These are phyloP conservation scores for Fraxinus ornus DNA, from an alignment of 305 asterid species.

Conservation along the genomic window DNA sequence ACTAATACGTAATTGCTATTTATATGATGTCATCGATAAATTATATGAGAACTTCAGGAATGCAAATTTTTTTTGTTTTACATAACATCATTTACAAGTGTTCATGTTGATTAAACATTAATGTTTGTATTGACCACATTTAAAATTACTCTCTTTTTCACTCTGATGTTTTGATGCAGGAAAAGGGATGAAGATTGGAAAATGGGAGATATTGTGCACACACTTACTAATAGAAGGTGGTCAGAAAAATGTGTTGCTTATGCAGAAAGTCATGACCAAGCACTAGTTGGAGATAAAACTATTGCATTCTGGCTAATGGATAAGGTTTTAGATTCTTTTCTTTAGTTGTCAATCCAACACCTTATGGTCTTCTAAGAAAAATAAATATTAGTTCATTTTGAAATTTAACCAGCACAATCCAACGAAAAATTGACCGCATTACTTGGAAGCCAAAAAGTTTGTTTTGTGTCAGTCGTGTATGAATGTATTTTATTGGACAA, in stretches of 20 bases:
- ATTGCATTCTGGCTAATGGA: conserved; percentile 99
- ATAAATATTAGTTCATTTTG: not conserved
- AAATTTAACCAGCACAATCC: not conserved
- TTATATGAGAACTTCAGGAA: not conserved
- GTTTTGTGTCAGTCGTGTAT: not conserved
- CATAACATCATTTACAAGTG: not conserved
- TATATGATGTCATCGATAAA: not conserved
- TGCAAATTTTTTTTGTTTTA: not conserved
- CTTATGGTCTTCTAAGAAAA: not conserved
- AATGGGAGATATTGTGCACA: conserved; percentile 85
- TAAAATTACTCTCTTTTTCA: not conserved
- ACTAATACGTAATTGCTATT: not conserved
- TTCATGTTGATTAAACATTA: not conserved
- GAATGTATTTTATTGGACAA: not conserved
- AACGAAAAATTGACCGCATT: not conserved
- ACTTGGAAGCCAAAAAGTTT: not conserved
- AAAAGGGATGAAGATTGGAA: conserved; percentile 95
- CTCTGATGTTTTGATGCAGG: conserved; percentile 39
- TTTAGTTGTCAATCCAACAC: not conserved
- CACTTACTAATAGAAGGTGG: conserved; percentile 97
- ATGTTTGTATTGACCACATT: not conserved
- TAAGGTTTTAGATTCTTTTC: conserved; percentile 55
- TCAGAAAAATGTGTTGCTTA: conserved; percentile 82
- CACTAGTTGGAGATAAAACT: conserved; percentile 96
- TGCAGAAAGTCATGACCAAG: conserved; percentile 99